Evolutionary conservation across 2,329 filamentous ascomycete species (phyloP).

Genomic region (Colletotrichum falcatum): DNA sequence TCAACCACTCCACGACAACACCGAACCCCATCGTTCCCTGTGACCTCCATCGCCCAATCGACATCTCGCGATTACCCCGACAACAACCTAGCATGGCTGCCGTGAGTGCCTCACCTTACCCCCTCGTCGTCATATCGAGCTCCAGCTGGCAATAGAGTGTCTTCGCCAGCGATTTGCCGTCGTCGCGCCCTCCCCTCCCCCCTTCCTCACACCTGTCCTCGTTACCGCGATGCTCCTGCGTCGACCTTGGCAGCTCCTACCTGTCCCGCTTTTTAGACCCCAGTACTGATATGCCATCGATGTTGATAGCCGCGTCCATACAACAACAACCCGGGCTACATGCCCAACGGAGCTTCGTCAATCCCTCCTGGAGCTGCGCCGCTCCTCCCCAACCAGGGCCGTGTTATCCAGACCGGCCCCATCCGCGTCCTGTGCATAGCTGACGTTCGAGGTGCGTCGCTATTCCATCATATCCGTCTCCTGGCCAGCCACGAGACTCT

Average conservation of each 20-base stretch:
- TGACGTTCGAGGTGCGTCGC: slow-evolving; percentile 74
- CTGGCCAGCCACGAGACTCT: background rate
- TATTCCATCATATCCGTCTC: slow-evolving; percentile 25
- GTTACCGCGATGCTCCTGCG: slow-evolving; percentile 17
- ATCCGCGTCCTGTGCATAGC: slow-evolving; percentile 77
- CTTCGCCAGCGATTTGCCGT: background rate
- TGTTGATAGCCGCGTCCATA: slow-evolving; percentile 55
- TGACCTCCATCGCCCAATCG: slow-evolving; percentile 25
- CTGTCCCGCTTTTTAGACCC: slow-evolving; percentile 26
- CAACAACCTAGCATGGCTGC: slow-evolving; percentile 42
- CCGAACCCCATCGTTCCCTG: slow-evolving; percentile 34
- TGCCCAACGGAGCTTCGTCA: slow-evolving; percentile 71
- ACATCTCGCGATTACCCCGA: slow-evolving; percentile 37
- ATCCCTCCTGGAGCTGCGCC: slow-evolving; percentile 71
- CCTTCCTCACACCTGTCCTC: background rate
- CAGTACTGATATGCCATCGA: slow-evolving; percentile 35
- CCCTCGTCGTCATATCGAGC: background rate
- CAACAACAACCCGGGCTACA: slow-evolving; percentile 68
- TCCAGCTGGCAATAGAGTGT: background rate
- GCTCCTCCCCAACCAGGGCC: slow-evolving; percentile 75
- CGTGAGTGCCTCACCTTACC: slow-evolving; percentile 33
- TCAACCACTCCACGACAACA: slow-evolving; percentile 31
- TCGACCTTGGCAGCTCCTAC: slow-evolving; percentile 25
- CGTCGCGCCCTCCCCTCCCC: background rate
- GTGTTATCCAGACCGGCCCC: slow-evolving; percentile 73